A percentile compares a stretch with the other conserved stretches of the same genome.
Evolutionary conservation across 116 monocot genomes (phyloP).

Genomic region (Trichopus zeylanicus): DNA sequence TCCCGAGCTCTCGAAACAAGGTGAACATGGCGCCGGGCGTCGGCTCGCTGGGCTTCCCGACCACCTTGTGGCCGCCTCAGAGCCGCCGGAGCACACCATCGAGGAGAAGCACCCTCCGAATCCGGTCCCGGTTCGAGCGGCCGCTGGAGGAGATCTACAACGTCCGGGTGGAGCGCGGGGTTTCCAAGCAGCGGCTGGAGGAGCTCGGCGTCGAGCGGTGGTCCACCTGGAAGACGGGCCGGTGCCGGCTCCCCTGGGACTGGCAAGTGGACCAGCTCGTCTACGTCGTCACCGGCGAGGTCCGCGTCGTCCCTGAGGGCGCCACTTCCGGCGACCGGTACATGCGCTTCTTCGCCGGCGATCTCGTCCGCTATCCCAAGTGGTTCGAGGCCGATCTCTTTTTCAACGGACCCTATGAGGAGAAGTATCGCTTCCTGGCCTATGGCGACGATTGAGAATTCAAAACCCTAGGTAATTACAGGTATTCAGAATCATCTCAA

Average conservation of each 20-base stretch:
- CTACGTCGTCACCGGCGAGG: constrained; percentile 83
- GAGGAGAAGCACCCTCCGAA: too few relatives aligned
- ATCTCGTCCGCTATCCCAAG: constrained; percentile 85
- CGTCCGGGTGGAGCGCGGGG: constrained; percentile 73
- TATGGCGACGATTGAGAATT: constrained; percentile 65
- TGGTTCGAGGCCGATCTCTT: constrained; percentile 96
- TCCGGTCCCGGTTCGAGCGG: constrained; percentile 11
- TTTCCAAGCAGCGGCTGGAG: constrained; percentile 27
- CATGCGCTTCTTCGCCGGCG: constrained; percentile 92
- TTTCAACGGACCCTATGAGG: constrained; percentile 88
- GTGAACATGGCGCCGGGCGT: too few relatives aligned
- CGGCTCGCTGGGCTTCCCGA: too few relatives aligned
- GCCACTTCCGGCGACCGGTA: constrained; percentile 39
- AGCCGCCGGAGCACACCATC: too few relatives aligned
- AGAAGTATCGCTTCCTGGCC: constrained; percentile 81
- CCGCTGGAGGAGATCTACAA: constrained; percentile 78
- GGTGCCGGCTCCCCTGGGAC: constrained; percentile 81
- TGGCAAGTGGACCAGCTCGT: constrained; percentile 99
- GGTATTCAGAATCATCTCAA: too few relatives aligned
- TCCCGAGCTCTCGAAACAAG: too few relatives aligned
- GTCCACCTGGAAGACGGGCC: constrained; percentile 80
- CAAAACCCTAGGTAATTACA: too few relatives aligned
- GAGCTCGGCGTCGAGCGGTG: constrained; percentile 64
- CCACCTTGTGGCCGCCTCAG: too few relatives aligned
- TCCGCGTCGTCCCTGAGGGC: constrained; percentile 85